Evolutionary conservation across 2,329 filamentous ascomycete species (phyloP).

Genomic region (Ceratocystis huliohia): DNA sequence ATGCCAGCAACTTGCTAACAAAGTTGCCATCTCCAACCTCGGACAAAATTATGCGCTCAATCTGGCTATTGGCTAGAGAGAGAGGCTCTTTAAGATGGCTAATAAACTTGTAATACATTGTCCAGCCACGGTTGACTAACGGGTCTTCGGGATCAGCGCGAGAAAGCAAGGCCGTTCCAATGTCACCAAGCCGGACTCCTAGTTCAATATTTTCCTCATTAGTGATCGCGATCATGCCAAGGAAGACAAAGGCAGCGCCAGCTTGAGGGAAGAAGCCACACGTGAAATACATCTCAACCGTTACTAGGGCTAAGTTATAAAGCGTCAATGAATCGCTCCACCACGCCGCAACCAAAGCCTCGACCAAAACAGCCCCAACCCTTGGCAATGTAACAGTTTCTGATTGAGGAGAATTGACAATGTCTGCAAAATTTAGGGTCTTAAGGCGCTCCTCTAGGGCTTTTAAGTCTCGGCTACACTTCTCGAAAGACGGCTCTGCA

Average conservation of each 20-base stretch:
- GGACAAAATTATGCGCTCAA: conserved; percentile 55
- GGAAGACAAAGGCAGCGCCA: conserved; percentile 53
- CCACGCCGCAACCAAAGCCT: conserved; percentile 57
- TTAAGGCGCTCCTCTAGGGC: conserved; percentile 47
- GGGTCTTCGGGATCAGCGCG: conserved; percentile 49
- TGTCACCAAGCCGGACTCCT: conserved; percentile 50
- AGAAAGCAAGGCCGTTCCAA: conserved; percentile 52
- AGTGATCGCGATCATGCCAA: conserved; percentile 53
- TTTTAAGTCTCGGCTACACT: conserved; percentile 65
- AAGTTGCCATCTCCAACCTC: conserved; percentile 56
- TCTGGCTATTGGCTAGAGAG: conserved; percentile 41
- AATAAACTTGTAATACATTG: conserved; percentile 55
- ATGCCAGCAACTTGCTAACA: conserved; percentile 57
- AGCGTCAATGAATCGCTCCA: conserved; percentile 63
- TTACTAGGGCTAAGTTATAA: conserved; percentile 55
- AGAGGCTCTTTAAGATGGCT: conserved; percentile 57
- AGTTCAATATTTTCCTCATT: conserved; percentile 60
- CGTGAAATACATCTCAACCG: conserved; percentile 53
- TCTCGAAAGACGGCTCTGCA: conserved; percentile 55
- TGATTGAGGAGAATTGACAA: conserved; percentile 27
- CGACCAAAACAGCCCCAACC: conserved; percentile 56
- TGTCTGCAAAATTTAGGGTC: conserved; percentile 38
- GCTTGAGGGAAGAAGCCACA: conserved; percentile 56
- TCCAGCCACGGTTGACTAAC: conserved; percentile 50
- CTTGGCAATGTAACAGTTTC: conserved; percentile 45